Conservation (phyloP, 2,329 filamentous ascomycete species). For the Teratosphaeria destructans region DNA sequence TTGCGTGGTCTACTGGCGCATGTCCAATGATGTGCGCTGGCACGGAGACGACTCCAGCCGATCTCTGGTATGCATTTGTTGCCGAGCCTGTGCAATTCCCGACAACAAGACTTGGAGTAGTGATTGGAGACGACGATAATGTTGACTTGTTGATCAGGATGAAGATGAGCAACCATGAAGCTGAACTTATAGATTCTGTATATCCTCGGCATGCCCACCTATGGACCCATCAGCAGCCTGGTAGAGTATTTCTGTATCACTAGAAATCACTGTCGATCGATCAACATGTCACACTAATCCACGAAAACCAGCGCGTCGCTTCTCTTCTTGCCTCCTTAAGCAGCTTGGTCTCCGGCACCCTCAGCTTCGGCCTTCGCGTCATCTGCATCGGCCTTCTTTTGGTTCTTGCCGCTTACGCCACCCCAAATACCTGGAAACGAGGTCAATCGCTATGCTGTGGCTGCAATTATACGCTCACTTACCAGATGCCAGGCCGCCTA, state of each 20-base stretch:
- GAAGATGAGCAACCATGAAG: neutral
- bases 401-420: slow-evolving; percentile 20
- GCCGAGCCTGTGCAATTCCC: neutral
- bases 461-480: neutral
- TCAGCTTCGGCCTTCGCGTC: slow-evolving; percentile 8
- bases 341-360: neutral
- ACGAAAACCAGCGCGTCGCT: neutral
- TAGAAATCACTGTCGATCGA: neutral
- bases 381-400: slow-evolving; percentile 10
- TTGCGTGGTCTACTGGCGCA: neutral
- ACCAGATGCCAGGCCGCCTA: slow-evolving; percentile 17
- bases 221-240: too few species aligned
- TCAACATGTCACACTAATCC: neutral
- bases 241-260: neutral
- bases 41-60: neutral
- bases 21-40: neutral
- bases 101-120: neutral
- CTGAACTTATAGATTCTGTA: too few species aligned
- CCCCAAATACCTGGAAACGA: slow-evolving; percentile 18
- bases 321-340: slow-evolving; percentile 1
- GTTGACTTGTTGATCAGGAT: neutral
- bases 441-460: neutral
- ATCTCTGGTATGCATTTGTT: neutral
- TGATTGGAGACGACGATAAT: neutral
- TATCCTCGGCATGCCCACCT: too few species aligned